These are phyloP conservation scores for Porodaedalea pini DNA, from an alignment of 1,284 basidiomycete species.

Conservation along the genomic window DNA sequence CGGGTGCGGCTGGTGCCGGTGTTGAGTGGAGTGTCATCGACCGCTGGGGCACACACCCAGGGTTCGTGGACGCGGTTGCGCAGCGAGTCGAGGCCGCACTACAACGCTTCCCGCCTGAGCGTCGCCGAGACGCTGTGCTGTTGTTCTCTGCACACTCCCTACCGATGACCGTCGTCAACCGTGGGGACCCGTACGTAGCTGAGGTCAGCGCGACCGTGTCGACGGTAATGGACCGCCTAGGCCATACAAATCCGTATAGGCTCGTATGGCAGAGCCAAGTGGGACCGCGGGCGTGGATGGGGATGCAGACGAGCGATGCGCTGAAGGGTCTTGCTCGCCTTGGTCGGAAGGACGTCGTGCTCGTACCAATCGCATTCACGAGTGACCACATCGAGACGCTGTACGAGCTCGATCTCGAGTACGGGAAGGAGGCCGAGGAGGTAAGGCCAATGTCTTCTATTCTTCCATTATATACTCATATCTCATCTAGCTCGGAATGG, in stretches of 20 bases:
- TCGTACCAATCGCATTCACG: conserved; percentile 97
- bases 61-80: conserved; percentile 91
- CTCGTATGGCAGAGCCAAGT: conserved; percentile 99
- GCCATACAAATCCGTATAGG: conserved; percentile 80
- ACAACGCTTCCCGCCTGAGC: conserved; percentile 72
- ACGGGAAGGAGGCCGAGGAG: conserved; percentile 86
- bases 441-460: conserved; percentile 42
- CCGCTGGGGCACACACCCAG: conserved; percentile 93
- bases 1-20: conserved; percentile 52
- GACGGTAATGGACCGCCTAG: conserved; percentile 83
- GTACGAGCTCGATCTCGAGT: conserved; percentile 95
- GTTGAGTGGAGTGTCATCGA: conserved; percentile 98
- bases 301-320: conserved; percentile 91
- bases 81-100: conserved; percentile 85
- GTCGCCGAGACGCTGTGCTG: conserved; percentile 74
- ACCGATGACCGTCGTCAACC: conserved; percentile 96
- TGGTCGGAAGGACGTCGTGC: conserved; percentile 83
- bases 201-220: conserved; percentile 95
- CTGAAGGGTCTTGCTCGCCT: conserved; percentile 89
- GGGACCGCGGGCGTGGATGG: conserved; percentile 97
- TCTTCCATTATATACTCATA: not conserved
- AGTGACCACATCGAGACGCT: conserved; percentile 99
- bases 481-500: conserved; percentile 75
- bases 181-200: conserved; percentile 94
- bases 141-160: conserved; percentile 98